Evolutionary conservation across 305 asterid species (phyloP), one percentile per base, ranked within the genome.

Genomic region (Galium porrigens): DNA sequence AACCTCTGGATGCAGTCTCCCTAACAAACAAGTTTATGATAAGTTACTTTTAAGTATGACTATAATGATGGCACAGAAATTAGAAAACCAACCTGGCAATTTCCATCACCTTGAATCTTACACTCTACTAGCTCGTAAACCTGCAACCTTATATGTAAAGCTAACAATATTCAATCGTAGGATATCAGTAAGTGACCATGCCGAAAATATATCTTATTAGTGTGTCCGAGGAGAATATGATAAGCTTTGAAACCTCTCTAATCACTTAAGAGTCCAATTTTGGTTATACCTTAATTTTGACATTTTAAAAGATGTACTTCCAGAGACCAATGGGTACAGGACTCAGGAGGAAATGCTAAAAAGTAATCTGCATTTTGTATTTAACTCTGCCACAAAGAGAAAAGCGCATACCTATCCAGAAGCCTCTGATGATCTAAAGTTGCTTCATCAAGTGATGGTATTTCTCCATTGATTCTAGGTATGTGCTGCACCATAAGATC

Each of bases 351-450:
- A 27, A 25, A 18, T 52, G 33, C 36, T 17, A 15, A 25, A 6
- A 27, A 30, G 18, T 17, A 36, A 7, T 52, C 3, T 52, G 36
- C 10, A 22, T 64, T 32, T 61, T 12, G 30, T 4, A 58, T 15
- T 15, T 20, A 29, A 49, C 59, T 29, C 15, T 32, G 48, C 17
- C 44, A 1, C 27, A 17, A 46, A 68, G 29, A 57, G 58, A 56
- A 68, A 59, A 20, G 58, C 56, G 64, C 48, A 72, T 83, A 90
- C 97, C 97, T 84, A 78, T 86, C 84, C 57, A 86, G 82, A 76
- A 90, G 96, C 84, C 96, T 85, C 81, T 86, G 92, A 82, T 86
- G 96, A 81, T 88, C 97, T 68, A 82, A 72, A 72, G 90, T 88
- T 77, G 97, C 94, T 78, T 85, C 95, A 70, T 90, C 94, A 52